phyloP scores from a whole-genome alignment of 148 eudicot species.

The Camellia granthamiana region DNA sequence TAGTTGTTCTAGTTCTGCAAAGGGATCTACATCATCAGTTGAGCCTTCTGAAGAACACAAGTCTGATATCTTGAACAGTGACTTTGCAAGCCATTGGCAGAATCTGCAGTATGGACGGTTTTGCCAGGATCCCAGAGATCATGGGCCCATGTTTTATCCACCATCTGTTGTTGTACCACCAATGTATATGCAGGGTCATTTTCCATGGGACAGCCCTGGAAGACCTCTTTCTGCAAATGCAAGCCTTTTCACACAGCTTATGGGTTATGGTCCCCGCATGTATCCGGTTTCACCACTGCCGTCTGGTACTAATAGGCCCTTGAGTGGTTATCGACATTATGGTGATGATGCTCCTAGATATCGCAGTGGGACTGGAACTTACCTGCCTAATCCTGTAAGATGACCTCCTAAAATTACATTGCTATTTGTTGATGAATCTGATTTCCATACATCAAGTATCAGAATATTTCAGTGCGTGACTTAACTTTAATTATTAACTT shows the following conservation, averaged over 20 bases:
- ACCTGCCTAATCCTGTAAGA: slow-evolving; percentile 57
- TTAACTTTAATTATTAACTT: background rate
- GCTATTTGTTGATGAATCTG: background rate
- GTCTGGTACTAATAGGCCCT: slow-evolving; percentile 29
- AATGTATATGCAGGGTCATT: slow-evolving; percentile 32
- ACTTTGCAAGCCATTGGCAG: slow-evolving; percentile 50
- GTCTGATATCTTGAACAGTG: slow-evolving; percentile 53
- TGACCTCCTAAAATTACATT: slow-evolving; percentile 5
- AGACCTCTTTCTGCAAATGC: slow-evolving; percentile 27
- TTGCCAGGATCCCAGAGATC: slow-evolving; percentile 38
- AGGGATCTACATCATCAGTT: slow-evolving; percentile 16
- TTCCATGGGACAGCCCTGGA: slow-evolving; percentile 28
- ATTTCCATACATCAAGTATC: background rate
- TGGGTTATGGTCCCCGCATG: slow-evolving; percentile 32
- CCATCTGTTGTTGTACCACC: slow-evolving; percentile 36
- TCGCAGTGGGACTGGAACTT: slow-evolving; percentile 63
- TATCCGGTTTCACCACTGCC: slow-evolving; percentile 39
- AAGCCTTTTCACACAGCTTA: slow-evolving; percentile 25
- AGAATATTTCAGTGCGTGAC: background rate
- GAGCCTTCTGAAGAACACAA: slow-evolving; percentile 32
- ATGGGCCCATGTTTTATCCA: slow-evolving; percentile 31
- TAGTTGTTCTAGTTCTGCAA: slow-evolving; percentile 15
- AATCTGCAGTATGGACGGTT: slow-evolving; percentile 57
- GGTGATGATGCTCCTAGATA: slow-evolving; percentile 36
- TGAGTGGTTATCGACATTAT: slow-evolving; percentile 29